These are phyloP conservation scores for Coniochaeta ligniaria DNA, from an alignment of 2,329 filamentous ascomycete genomes.

Conservation along the genomic window DNA sequence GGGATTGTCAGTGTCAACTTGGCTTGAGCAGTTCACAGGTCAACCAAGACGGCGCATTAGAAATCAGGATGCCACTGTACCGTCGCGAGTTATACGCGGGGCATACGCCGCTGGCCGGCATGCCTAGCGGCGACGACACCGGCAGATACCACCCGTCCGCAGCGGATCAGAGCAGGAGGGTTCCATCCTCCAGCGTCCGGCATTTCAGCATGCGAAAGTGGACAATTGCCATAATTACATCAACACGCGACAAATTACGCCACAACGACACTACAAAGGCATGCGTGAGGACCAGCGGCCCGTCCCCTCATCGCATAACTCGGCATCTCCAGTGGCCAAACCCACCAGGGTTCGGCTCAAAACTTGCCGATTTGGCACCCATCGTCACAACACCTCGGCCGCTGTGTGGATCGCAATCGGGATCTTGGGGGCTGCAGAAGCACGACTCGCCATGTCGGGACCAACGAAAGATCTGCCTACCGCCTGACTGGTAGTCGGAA, in stretches of 20 bases:
- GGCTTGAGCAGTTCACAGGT: neutral
- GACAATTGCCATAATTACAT: neutral
- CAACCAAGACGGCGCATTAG: neutral
- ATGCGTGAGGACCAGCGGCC: neutral
- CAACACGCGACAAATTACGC: neutral
- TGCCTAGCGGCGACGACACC: neutral
- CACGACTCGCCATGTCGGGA: neutral
- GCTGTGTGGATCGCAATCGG: neutral
- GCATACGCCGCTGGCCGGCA: neutral
- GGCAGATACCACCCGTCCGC: neutral
- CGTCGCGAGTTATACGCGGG: neutral
- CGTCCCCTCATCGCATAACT: neutral
- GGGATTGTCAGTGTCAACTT: neutral
- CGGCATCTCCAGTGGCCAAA: neutral
- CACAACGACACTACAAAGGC: neutral
- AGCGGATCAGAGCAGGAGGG: neutral
- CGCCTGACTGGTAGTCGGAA: neutral
- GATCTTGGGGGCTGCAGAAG: neutral
- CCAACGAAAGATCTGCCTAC: neutral
- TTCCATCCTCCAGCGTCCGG: neutral
- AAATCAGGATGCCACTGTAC: neutral
- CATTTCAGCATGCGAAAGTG: neutral
- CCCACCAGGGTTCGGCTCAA: neutral
- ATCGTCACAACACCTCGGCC: neutral
- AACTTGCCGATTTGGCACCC: neutral